Conservation (phyloP, 2,329 filamentous ascomycete genomes). For the Colletotrichum sojae region DNA sequence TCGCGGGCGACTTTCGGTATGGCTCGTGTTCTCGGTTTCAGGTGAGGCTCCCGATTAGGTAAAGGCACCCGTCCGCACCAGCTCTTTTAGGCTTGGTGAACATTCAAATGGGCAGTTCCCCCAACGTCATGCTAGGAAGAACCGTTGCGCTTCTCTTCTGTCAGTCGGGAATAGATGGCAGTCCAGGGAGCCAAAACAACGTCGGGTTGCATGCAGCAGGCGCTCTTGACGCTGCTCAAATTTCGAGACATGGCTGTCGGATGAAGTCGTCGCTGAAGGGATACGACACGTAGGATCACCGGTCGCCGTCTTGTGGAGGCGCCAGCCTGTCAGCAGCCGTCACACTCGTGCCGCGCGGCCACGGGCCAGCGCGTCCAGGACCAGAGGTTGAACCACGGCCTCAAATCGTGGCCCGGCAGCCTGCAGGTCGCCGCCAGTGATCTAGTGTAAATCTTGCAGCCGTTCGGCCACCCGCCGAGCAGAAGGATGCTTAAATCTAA, state of each 20-base stretch:
- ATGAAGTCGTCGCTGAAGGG: too few species aligned
- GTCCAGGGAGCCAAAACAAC: slow-evolving; percentile 19
- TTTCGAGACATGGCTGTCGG: neutral
- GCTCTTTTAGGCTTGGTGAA: slow-evolving; percentile 33
- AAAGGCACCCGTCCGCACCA: slow-evolving; percentile 18
- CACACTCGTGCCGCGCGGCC: slow-evolving; percentile 33
- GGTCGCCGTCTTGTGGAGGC: neutral
- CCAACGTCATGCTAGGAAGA: slow-evolving; percentile 23
- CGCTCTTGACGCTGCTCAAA: neutral
- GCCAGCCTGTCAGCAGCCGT: slow-evolving; percentile 15
- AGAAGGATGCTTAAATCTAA: slow-evolving; percentile 33
- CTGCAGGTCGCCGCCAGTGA: slow-evolving; percentile 7
- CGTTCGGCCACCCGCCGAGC: slow-evolving; percentile 13
- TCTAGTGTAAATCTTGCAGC: neutral
- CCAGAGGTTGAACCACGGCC: slow-evolving; percentile 17
- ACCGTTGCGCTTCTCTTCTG: neutral
- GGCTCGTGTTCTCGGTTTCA: slow-evolving; percentile 44
- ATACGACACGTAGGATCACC: too few species aligned
- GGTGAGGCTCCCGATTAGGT: slow-evolving; percentile 41
- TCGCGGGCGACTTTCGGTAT: slow-evolving; percentile 28
- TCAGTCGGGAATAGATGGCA: slow-evolving; percentile 27
- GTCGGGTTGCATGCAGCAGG: slow-evolving; percentile 13
- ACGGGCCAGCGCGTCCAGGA: slow-evolving; percentile 26
- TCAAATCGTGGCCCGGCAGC: slow-evolving; percentile 4
- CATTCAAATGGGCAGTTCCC: slow-evolving; percentile 16